Conservation (phyloP, 805 yeast genomes). For the Cyberlindnera samutprakarnensis region DNA sequence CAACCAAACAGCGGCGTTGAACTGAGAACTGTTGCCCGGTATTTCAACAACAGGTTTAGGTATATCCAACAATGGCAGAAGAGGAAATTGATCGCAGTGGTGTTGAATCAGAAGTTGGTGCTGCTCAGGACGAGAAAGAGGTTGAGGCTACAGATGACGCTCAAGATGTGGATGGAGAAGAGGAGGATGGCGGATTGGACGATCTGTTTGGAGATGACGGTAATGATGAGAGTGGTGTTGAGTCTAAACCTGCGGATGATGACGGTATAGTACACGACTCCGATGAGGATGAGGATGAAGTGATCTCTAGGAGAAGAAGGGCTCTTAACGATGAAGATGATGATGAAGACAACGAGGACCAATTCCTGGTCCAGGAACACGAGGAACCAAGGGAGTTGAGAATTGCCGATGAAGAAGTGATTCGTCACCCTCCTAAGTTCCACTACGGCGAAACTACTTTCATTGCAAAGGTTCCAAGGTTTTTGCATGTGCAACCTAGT, state of each 20-base stretch:
- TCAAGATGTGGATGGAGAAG: conserved; percentile 9
- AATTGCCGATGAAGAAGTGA: conserved; percentile 38
- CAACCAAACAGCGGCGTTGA: no score
- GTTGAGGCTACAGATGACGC: conserved; percentile 4
- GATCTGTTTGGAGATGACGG: conserved; percentile 32
- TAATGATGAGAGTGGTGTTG: conserved; percentile 9
- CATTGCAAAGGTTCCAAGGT: conserved; percentile 71
- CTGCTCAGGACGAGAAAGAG: background rate
- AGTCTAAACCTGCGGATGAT: background rate
- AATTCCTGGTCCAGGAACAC: conserved; percentile 10
- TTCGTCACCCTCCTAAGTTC: conserved; percentile 30
- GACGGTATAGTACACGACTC: conserved; percentile 9
- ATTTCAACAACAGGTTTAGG: no score
- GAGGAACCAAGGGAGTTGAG: conserved; percentile 22
- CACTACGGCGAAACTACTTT: conserved; percentile 28
- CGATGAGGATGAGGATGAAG: conserved; percentile 10
- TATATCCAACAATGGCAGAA: background rate
- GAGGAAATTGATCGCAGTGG: conserved; percentile 1
- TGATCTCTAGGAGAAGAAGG: conserved; percentile 9
- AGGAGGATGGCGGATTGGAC: conserved; percentile 33
- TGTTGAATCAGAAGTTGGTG: background rate
- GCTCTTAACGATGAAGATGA: conserved; percentile 24
- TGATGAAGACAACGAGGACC: conserved; percentile 29
- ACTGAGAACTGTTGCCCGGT: no score
- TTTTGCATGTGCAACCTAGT: conserved; percentile 71